Conservation (phyloP, 805 yeast species). For the Lipomyces chichibuensis region DNA sequence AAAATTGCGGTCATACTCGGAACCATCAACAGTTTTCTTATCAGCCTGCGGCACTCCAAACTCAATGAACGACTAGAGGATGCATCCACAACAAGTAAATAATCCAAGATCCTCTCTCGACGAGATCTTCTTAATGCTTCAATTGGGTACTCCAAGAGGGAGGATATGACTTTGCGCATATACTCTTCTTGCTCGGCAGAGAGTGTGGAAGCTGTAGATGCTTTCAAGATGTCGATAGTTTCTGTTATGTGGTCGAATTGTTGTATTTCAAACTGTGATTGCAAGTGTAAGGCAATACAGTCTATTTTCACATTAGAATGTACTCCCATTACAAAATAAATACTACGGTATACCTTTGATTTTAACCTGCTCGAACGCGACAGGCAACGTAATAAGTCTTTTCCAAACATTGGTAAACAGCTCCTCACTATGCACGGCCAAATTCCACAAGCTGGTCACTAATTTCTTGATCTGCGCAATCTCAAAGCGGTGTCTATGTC, state of each 20-base stretch:
- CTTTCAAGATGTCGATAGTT: neutral
- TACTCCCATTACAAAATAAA: neutral
- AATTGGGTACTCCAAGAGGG: conserved; percentile 14
- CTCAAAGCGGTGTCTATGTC: conserved; percentile 15
- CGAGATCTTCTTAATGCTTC: conserved; percentile 10
- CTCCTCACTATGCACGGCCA: neutral
- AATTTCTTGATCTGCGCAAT: conserved; percentile 8
- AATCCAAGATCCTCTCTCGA: conserved; percentile 24
- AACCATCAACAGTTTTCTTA: conserved; percentile 9
- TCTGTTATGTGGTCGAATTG: neutral
- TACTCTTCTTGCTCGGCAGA: neutral
- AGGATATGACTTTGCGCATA: neutral
- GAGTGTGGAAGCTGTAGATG: neutral
- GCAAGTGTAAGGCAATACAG: neutral
- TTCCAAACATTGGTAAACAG: conserved; percentile 1
- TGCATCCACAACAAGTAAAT: conserved; percentile 16
- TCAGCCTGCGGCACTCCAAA: conserved; percentile 6
- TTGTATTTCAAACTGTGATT: conserved; percentile 10
- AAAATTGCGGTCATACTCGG: conserved; percentile 27
- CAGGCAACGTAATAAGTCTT: neutral
- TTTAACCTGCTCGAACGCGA: conserved; percentile 16
- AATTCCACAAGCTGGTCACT: conserved; percentile 9
- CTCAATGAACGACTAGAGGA: neutral
- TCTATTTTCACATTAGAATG: neutral
- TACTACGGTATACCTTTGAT: conserved; percentile 14